These are phyloP conservation scores for Ogataea allantospora DNA, from an alignment of 805 yeast species.

Conservation along the genomic window DNA sequence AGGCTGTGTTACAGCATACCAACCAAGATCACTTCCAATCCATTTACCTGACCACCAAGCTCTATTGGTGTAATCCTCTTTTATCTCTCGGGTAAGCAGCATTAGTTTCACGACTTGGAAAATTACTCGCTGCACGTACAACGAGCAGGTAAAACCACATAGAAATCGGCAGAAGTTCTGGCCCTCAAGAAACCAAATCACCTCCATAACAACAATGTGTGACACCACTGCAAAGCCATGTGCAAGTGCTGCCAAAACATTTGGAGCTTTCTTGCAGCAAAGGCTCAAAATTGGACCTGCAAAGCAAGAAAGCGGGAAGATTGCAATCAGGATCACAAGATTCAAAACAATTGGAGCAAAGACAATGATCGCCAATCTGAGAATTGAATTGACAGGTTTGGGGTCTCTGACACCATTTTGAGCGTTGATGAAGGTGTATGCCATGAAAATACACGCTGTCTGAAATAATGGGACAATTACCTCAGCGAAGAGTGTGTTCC, in stretches of 20 bases:
- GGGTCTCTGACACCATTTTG: constrained; percentile 73
- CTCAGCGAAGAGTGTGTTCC: constrained; percentile 78
- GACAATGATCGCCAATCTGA: constrained; percentile 57
- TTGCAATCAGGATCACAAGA: constrained; percentile 30
- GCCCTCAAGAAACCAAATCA: constrained; percentile 41
- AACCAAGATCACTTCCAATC: constrained; percentile 40
- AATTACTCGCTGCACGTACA: constrained; percentile 38
- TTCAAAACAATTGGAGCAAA: constrained; percentile 49
- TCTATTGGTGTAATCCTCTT: constrained; percentile 39
- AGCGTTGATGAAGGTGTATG: constrained; percentile 78
- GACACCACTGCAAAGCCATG: constrained; percentile 37
- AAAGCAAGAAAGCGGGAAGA: constrained; percentile 38
- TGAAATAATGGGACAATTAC: constrained; percentile 68
- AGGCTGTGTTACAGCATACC: constrained; percentile 41
- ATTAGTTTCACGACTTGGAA: constrained; percentile 34
- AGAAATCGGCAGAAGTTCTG: constrained; percentile 41
- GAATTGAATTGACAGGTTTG: constrained; percentile 53
- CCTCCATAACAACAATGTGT: constrained; percentile 36
- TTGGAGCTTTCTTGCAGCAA: constrained; percentile 36
- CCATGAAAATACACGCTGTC: constrained; percentile 65
- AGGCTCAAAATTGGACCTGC: constrained; percentile 37
- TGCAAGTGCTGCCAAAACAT: constrained; percentile 40
- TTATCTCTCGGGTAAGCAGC: constrained; percentile 42
- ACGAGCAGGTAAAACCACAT: constrained; percentile 38
- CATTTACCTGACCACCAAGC: constrained; percentile 60